Evolutionary conservation across 1,284 basidiomycete genomes (phyloP), one percentile per base, ranked within the genome.

Genomic region (Hemileccinum hortonii): DNA sequence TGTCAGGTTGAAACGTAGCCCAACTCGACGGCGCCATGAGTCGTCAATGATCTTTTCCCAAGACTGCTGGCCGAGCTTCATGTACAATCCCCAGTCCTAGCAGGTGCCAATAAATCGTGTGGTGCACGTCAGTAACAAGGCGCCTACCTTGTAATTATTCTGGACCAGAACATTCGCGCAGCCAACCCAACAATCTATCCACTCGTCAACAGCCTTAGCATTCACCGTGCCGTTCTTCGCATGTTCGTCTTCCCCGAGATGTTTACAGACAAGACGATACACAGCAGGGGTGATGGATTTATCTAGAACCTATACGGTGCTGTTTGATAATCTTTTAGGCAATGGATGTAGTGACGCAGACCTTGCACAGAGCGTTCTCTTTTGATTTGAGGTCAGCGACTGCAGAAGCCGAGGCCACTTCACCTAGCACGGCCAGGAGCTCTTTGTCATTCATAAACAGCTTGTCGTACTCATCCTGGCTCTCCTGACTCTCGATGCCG

Each of bases 131-230:
- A 1, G 12, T 21, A 35, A 56, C n/a, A 44, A 22, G 61, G 73
- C 59, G 51, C 35, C 18, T 53, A 84, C 85, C 61, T 75, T 71
- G 53, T 75, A 68, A 12, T 75, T 75, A 54, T 86, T 84, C 50
- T 83, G 79, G 10, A 90, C 82, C 12, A 88, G 64, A 21, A 91
- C 79, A 35, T 79, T 77, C 0, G 81, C 84, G 61, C 88, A 93
- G 9, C 85, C 83, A 4, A 88, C 77, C 90, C 91, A 95, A 61
- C 85, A 87, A 56, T 86, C 82, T 19, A 92, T 78, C 71, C 91
- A 83, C 36, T 73, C 65, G 57, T 83, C 80, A 58, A 71, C 69
- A 51, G 66, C 69, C 41, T 53, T 58, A 49, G 62, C 58, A 16
- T 60, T 65, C 16, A 61, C 61, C 18, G 74, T 73, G 4, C 66